phyloP scores from a whole-genome alignment of 441 rosid genomes.

The Eruca vesicaria region DNA sequence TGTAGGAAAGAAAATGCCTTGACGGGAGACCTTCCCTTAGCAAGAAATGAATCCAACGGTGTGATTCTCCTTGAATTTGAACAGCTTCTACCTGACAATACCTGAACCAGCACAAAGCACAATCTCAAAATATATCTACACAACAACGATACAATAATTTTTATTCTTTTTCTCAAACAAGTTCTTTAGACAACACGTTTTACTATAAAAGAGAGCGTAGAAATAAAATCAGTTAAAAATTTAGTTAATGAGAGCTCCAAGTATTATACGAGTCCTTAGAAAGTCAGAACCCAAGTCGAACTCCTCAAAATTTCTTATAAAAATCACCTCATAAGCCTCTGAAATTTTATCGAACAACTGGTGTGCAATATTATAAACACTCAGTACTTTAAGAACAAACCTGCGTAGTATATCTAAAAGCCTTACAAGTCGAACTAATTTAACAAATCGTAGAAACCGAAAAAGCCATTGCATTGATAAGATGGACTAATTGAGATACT shows the following conservation, averaged over 20 bases:
- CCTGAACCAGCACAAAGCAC: slow-evolving; percentile 39
- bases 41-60: slow-evolving; percentile 38
- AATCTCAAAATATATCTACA: slow-evolving; percentile 8
- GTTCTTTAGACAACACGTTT: not conserved
- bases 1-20: slow-evolving; percentile 50
- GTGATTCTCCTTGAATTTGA: slow-evolving; percentile 48
- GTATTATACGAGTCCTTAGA: not conserved
- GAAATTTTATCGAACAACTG: slow-evolving; percentile 47
- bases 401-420: not conserved
- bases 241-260: not conserved
- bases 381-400: not conserved
- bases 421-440: not conserved
- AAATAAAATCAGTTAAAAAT: not conserved
- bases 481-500: not conserved
- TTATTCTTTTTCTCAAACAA: not conserved
- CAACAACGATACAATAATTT: slow-evolving; percentile 20
- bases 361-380: slow-evolving; percentile 20
- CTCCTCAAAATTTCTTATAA: not conserved
- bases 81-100: slow-evolving; percentile 47
- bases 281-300: not conserved
- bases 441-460: not conserved
- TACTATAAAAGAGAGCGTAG: not conserved
- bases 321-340: not conserved
- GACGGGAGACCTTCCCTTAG: slow-evolving; percentile 46
- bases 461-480: not conserved